Base-by-base conservation (phyloP, 2,329 filamentous ascomycete species). In the Calcarisporium arbuscula region DNA sequence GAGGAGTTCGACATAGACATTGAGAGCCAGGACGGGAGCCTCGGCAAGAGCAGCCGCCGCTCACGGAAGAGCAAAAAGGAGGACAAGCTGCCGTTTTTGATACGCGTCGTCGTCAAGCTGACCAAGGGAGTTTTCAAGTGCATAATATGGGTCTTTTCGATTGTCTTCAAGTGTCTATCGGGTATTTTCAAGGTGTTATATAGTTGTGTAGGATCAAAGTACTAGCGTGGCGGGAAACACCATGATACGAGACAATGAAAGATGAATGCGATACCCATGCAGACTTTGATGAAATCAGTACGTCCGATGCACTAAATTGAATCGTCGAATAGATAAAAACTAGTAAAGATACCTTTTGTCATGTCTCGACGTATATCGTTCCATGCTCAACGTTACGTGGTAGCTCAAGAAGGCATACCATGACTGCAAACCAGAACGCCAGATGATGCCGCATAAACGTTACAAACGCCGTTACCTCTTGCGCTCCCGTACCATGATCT, bases 401-500 rank as follows among this genome's bases (percentile, higher is more conserved):
- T n/a, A n/a, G n/a, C n/a, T n/a, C n/a, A n/a, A n/a, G n/a, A n/a
- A n/a, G n/a, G n/a, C n/a, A n/a, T n/a, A n/a, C n/a, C n/a, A n/a
- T n/a, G n/a, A n/a, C n/a, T n/a, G n/a, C n/a, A n/a, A n/a, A n/a
- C n/a, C n/a, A n/a, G n/a, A n/a, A n/a, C n/a, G n/a, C n/a, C n/a
- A n/a, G n/a, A n/a, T n/a, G n/a, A n/a, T n/a, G n/a, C n/a, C n/a
- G n/a, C n/a, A n/a, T n/a, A n/a, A n/a, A n/a, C n/a, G n/a, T n/a
- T n/a, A n/a, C n/a, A n/a, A n/a, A n/a, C n/a, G n/a, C 41, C n/a
- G n/a, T 53, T 64, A 79, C 51, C 74, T 66, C 65, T 82, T 82
- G 43, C 77, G 67, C 54, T 74, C 67, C 43, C 73, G 68, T 36
- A 80, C 67, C 63, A 77, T 79, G 43, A 79, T 70, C 60, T 76